These are phyloP conservation scores for Aspergillus mulundensis DNA, from an alignment of 495 filamentous ascomycete species.

Conservation along the genomic window DNA sequence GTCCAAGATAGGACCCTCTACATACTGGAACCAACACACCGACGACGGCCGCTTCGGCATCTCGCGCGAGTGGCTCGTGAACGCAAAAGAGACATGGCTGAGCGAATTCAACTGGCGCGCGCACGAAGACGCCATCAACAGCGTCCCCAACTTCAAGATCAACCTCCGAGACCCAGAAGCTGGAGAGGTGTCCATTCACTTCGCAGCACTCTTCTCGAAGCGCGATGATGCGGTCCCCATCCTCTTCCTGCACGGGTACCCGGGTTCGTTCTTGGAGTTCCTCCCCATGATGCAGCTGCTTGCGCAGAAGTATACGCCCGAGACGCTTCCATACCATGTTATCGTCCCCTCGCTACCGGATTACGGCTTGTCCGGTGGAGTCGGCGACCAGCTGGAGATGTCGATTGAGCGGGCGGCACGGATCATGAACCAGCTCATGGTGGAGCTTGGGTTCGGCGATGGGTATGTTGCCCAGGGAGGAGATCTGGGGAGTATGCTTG, in stretches of 20 bases:
- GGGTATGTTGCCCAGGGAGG: conserved; percentile 65
- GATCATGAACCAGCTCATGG: conserved; percentile 56
- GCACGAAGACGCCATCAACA: conserved; percentile 44
- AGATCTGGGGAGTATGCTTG: conserved; percentile 56
- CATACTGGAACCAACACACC: conserved; percentile 46
- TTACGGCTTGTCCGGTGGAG: conserved; percentile 53
- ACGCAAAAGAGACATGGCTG: background rate
- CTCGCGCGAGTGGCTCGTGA: conserved; percentile 50
- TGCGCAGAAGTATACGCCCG: conserved; percentile 46
- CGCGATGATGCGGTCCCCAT: conserved; percentile 58
- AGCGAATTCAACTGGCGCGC: conserved; percentile 48
- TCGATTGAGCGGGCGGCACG: conserved; percentile 36
- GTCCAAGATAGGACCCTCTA: conserved; percentile 47
- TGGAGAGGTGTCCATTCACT: conserved; percentile 47
- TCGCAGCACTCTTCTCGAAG: conserved; percentile 58
- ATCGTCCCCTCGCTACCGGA: conserved; percentile 62
- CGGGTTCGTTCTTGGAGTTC: conserved; percentile 24
- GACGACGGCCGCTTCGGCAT: conserved; percentile 49
- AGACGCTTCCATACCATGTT: conserved; percentile 59
- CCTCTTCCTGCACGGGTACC: conserved; percentile 59
- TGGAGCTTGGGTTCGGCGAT: conserved; percentile 50
- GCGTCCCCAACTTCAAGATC: conserved; percentile 57
- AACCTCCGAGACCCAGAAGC: conserved; percentile 35
- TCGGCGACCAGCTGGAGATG: conserved; percentile 47
- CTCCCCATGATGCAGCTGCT: conserved; percentile 43